These are phyloP conservation scores for Apiospora koreana DNA, from an alignment of 2,329 filamentous ascomycete genomes.

Conservation along the genomic window DNA sequence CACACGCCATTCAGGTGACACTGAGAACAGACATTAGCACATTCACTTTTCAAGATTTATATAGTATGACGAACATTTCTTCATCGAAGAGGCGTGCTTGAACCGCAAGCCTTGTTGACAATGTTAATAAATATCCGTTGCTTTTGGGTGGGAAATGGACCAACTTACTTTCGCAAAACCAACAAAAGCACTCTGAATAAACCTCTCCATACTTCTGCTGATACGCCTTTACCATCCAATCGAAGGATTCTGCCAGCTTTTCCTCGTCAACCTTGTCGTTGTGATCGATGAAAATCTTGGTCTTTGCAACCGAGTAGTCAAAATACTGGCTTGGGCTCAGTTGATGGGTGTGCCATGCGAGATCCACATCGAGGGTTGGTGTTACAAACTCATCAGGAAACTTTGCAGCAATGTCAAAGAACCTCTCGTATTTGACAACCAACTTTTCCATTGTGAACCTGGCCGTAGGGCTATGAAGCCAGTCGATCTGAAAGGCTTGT, in stretches of 20 bases:
- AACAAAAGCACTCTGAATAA: constrained; percentile 74
- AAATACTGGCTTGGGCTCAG: constrained; percentile 64
- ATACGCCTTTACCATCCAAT: constrained; percentile 69
- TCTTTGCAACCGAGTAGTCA: constrained; percentile 47
- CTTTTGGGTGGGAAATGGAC: too few species aligned
- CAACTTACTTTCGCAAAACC: constrained; percentile 70
- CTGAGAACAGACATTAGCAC: background rate
- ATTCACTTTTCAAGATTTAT: background rate
- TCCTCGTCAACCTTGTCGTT: constrained; percentile 76
- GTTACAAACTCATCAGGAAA: constrained; percentile 52
- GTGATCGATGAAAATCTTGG: constrained; percentile 67
- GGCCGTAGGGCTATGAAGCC: constrained; percentile 63
- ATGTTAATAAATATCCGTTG: background rate
- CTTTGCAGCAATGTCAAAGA: constrained; percentile 56
- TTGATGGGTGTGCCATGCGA: constrained; percentile 78
- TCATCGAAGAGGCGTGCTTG: constrained; percentile 1
- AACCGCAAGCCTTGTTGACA: constrained; percentile 8
- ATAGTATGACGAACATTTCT: background rate
- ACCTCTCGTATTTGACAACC: constrained; percentile 62
- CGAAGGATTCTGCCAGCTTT: constrained; percentile 62
- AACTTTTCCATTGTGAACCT: constrained; percentile 62
- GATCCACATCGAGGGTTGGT: constrained; percentile 70
- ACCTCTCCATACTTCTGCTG: constrained; percentile 61
- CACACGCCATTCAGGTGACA: background rate
- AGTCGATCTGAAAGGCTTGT: constrained; percentile 2